Base-by-base conservation (phyloP, 177 flowering plant genomes). In the Telopea speciosissima region DNA sequence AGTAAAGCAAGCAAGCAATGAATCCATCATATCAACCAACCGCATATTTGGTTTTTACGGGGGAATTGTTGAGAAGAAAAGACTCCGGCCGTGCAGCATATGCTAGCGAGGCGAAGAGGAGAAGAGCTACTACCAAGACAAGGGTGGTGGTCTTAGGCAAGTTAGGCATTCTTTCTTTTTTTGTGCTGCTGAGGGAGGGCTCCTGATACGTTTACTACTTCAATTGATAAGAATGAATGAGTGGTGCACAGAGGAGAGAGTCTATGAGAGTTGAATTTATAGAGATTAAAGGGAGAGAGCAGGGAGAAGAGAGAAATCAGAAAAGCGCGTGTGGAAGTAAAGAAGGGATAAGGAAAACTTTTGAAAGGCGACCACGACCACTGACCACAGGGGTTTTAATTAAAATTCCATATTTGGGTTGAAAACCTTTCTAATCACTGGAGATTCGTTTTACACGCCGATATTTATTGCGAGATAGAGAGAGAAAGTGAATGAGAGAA, bases 51-150 rank as follows among this genome's bases (percentile, higher is more conserved):
- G 73, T 63, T 28, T 81, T 42, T 1, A 65, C 63, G 5, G 33
- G 28, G 64, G 70, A 66, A 52, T 49, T 67, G 2, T 70, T 26
- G 10, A 69, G 13, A 44, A 69, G 70, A 21, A 63, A 69, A 26
- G 87, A 86, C 21, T 45, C 75, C 0, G 80, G 80, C 26, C 89
- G 79, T 56, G 85, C 81, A 0, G 84, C 83, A 8, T 36, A 62
- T 45, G 79, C 44, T 6, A 80, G 52, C 1, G 75, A 68, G 67
- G 83, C 67, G 76, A 72, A 70, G 62, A 81, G 78, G 69, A 83
- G 71, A 28, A 81, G 76, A 60, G 78, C 70, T 24, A 78, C 21
- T 24, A 78, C 21, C 8, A 73, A 16, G 58, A 79, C 73, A 44
- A 80, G 62, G 60, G 77, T 21, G n/a, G 45, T 13, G 1, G 69